Base-by-base conservation (phyloP, 257 asterid genomes). In the Jacaranda copaia region DNA sequence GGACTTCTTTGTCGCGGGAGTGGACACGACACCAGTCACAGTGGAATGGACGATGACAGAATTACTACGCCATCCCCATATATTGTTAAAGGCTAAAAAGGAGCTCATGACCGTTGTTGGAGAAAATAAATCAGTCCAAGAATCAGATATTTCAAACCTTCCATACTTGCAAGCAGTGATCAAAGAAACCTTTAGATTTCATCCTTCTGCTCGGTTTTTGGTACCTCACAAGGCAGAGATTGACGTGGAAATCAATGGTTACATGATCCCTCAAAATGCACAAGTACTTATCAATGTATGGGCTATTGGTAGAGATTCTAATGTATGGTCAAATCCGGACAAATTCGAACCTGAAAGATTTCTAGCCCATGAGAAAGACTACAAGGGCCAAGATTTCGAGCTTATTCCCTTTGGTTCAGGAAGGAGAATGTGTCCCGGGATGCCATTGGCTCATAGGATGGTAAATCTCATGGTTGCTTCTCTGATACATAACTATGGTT, bases 371-470 rank as follows among this genome's bases (percentile, higher is more conserved):
- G 14, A 18, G 4, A 9, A 40, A 10, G 72, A 67, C 16, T 67
- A 43, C 5, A 67, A 4, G 11, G 72, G 72, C 14, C 72, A 45
- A 3, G 35, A 42, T 43, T 49, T 48, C 6, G 74, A 68, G 60
- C 20, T 68, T 13, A 48, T 68, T 46, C 43, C 74, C 20, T 68
- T 68, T 5, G 60, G 60, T 0, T 48, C 60, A 5, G 74, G 74
- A 11, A 12, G 74, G 20, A 68, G 74, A 48, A 49, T 68, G 12
- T 68, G 74, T 56, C 59, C 60, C 5, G 74, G 74, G 20, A 49
- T 68, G 43, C 74, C 74, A 6, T 35, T 68, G 19, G 74, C 57
- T 32, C 60, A 49, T 13, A 5, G 52, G 20, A 35, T 48, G 14
- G 13, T 52, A 1, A 46, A 68, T 32, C 38, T 48, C 19, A 49